Evolutionary conservation across 2,329 filamentous ascomycete species (phyloP).

Genomic region (Zymoseptoria tritici): DNA sequence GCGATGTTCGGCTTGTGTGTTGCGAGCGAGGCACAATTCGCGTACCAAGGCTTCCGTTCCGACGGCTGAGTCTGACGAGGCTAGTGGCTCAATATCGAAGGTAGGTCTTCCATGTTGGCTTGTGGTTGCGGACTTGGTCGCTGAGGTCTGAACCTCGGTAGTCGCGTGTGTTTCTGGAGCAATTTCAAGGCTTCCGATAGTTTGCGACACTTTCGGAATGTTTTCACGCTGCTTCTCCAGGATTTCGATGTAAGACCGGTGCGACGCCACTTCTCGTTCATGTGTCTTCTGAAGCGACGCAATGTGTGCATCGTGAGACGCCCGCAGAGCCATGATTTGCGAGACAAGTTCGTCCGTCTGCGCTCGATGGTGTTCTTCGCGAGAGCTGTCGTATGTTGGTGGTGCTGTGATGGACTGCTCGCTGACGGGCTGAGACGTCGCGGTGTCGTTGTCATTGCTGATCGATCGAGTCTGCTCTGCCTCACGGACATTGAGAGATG

Average conservation of each 20-base stretch:
- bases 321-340: slow-evolving; percentile 31
- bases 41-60: slow-evolving; percentile 35
- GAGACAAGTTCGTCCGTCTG: slow-evolving; percentile 6
- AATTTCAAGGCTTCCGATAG: slow-evolving; percentile 11
- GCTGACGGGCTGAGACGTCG: not conserved
- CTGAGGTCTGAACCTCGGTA: slow-evolving; percentile 2
- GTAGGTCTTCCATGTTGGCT: slow-evolving; percentile 17
- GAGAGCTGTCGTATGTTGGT: not conserved
- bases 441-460: no score
- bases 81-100: slow-evolving; percentile 24
- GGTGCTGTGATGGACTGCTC: not conserved
- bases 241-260: slow-evolving; percentile 32
- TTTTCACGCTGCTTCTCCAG: slow-evolving; percentile 28
- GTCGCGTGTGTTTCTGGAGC: slow-evolving; percentile 1
- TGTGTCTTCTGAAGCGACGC: slow-evolving; percentile 33
- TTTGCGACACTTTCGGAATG: not conserved
- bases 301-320: slow-evolving; percentile 35
- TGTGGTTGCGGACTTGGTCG: slow-evolving; percentile 14
- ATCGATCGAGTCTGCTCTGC: not conserved
- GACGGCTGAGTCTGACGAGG: slow-evolving; percentile 19
- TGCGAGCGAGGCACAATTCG: slow-evolving; percentile 30
- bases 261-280: slow-evolving; percentile 32
- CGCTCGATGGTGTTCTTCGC: not conserved
- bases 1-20: slow-evolving; percentile 28
- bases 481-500: slow-evolving; percentile 4